Evolutionary conservation across 2,329 filamentous ascomycete genomes (phyloP).

Genomic region (Aspergillus sp.): DNA sequence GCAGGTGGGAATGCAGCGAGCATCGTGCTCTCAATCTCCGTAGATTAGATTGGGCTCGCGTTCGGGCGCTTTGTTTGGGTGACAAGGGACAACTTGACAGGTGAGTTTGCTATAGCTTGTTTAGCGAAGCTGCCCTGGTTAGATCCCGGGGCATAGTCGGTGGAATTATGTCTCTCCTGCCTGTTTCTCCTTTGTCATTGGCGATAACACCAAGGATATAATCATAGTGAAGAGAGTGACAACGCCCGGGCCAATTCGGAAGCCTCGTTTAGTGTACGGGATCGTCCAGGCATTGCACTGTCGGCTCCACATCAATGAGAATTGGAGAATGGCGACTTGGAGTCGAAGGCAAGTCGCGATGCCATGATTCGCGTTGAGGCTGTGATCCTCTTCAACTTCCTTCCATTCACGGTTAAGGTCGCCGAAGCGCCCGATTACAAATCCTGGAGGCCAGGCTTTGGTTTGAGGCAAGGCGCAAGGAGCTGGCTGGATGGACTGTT

Average conservation of each 20-base stretch:
- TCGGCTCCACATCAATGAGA: too few species aligned
- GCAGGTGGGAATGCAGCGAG: background rate
- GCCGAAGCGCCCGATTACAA: background rate
- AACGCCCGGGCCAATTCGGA: background rate
- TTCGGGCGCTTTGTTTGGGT: background rate
- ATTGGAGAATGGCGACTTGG: too few species aligned
- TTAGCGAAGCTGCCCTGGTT: background rate
- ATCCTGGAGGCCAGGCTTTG: background rate
- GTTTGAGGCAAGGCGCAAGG: background rate
- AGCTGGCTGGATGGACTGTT: background rate
- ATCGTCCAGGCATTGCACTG: too few species aligned
- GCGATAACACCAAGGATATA: background rate
- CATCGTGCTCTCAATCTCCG: background rate
- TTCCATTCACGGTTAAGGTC: background rate
- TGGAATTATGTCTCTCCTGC: background rate
- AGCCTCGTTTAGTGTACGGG: background rate
- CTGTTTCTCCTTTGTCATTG: background rate
- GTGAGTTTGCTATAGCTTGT: background rate
- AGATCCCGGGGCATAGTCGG: background rate
- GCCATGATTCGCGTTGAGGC: background rate
- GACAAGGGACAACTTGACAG: background rate
- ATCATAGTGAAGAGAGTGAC: background rate
- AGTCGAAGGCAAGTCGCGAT: too few species aligned
- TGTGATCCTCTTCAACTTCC: background rate
- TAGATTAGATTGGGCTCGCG: background rate